Base-by-base conservation (phyloP, 306 rosid genomes). In the Cicer cuneatum region DNA sequence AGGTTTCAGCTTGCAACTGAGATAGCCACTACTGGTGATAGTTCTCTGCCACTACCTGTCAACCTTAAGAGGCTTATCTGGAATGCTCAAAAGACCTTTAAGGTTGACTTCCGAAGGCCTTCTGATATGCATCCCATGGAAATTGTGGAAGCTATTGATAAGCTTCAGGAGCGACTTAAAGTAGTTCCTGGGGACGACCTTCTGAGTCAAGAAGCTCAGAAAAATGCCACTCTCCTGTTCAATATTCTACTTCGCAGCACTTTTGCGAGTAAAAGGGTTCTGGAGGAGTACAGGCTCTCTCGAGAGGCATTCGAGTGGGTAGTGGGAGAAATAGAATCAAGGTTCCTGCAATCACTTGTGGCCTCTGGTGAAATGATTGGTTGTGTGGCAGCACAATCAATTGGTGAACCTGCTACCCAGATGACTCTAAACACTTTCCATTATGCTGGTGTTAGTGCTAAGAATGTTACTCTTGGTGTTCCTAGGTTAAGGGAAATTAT, bases 351-450 rank as follows among this genome's bases (percentile, higher is more conserved):
- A 80, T 94, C 99, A 8, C 96, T 92, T 60, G 99, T 94, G 39
- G 99, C 96, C 24, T 95, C 97, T 42, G 99, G 99, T 6, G 99
- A 94, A 84, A 94, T 94, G 99, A 94, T 94, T 81, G 99, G 99
- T 53, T 92, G 97, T 59, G 95, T 94, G 41, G 99, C 99, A 61
- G 99, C 99, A 42, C 99, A 94, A 65, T 94, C 96, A 54, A 94
- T 94, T 69, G 99, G 99, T 72, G 97, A 94, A 59, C 99, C 99
- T 58, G 99, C 99, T 18, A 94, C 99, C 72, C 99, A 94, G 90
- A 94, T 94, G 99, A 94, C 99, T 61, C 92, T 94, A n/a, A 94
- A 94, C 86, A 94, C 99, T 65, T 94, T 94, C 82, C 99, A 94
- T 45, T 94, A 90, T 81, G 99, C 99, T 76, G 99, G 99, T 90